Evolutionary conservation across 73 alveolate species (phyloP).

Genomic region (Tetrahymena malaccensis): DNA sequence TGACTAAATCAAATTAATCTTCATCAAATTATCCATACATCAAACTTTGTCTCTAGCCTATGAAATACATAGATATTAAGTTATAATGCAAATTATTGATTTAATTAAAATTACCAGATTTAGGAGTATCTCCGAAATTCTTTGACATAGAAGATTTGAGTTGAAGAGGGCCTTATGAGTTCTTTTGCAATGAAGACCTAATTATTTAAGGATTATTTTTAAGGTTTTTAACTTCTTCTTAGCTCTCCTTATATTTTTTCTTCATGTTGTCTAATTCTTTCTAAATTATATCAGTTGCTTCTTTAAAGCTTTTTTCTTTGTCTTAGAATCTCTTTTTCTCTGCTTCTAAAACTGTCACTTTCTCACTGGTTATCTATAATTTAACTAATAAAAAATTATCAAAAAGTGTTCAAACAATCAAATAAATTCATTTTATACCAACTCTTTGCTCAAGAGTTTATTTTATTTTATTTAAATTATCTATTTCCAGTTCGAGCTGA

Average conservation of each 20-base stretch:
- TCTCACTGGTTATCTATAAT: neutral
- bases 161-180: neutral
- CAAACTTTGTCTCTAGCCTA: neutral
- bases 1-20: neutral
- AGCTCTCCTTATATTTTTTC: neutral
- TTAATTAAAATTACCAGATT: neutral
- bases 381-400: neutral
- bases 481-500: neutral
- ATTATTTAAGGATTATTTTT: neutral
- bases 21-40: neutral
- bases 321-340: neutral
- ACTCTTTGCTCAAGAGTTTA: neutral
- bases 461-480: neutral
- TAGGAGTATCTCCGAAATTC: neutral
- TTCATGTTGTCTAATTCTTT: neutral
- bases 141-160: neutral
- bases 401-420: neutral
- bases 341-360: neutral
- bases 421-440: neutral
- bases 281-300: neutral
- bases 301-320: neutral
- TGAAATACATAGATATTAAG: neutral
- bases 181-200: neutral
- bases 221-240: neutral
- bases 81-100: neutral